Base-by-base conservation (phyloP, 179 eudicot species). In the Nepenthes alata region DNA sequence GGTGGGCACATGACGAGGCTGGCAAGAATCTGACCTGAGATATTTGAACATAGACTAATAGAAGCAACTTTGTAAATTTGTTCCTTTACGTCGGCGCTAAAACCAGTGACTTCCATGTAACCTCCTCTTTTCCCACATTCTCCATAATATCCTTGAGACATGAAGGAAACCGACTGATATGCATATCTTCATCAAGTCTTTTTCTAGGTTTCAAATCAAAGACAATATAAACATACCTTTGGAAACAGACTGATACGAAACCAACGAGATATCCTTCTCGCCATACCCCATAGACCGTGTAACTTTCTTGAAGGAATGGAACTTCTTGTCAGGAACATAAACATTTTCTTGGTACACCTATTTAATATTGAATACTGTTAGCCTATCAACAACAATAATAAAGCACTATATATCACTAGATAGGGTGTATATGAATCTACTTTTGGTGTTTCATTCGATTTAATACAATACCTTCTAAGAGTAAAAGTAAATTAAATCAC, bases 111-210 rank as follows among this genome's bases (percentile, higher is more conserved):
- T 69, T 93, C 98, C 97, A 93, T 93, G 74, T 89, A 93, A 63
- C 98, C 95, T 74, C 98, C 97, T 77, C 97, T 69, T 77, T 89
- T 93, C 39, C 97, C 98, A 68, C 98, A 93, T 74, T 93, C 98
- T 52, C 98, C 98, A 57, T 93, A 77, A 69, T 85, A 93, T 12
- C 98, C 98, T 93, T 71, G 47, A 53, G 36, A 55, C 58, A 66
- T 8, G 53, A 70, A 58, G 3, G 41, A 38, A 60, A 60, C 2
- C 11, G 2, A 37, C 5, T 16, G 37, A 54, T 15, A n/a, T n/a
- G 41, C 4, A 41, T 36, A 36, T 57, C 39, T 58, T 59, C 58
- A 65, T 36, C 36, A 45, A 60, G 25, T 14, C 37, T n/a, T 61
- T n/a, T 14, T 12, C 35, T 14, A 35, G 48, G 50, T 11, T 11